Evolutionary conservation across 2,329 filamentous ascomycete species (phyloP).

Genomic region (Fonsecaea erecta): DNA sequence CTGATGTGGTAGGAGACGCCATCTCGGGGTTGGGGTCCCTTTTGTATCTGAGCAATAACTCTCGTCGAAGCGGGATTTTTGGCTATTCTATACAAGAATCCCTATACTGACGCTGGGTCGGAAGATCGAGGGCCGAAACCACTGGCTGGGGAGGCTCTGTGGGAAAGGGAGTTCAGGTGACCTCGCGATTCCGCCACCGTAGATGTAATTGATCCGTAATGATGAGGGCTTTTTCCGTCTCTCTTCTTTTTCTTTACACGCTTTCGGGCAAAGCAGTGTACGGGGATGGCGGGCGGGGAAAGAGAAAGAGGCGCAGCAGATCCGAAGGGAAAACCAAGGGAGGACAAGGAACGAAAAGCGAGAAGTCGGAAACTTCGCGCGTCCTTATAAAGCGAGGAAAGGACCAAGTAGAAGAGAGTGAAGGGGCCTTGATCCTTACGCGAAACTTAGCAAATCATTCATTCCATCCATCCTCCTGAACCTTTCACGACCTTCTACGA

Average conservation of each 20-base stretch:
- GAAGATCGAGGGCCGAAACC: conserved; percentile 3
- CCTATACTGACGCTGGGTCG: background rate
- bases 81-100: background rate
- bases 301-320: background rate
- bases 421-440: background rate
- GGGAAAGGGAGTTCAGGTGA: background rate
- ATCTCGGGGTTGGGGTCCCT: background rate
- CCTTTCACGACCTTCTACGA: background rate
- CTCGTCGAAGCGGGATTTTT: background rate
- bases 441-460: conserved; percentile 15
- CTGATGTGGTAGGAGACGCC: background rate
- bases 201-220: background rate
- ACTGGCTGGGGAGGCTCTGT: background rate
- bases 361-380: background rate
- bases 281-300: background rate
- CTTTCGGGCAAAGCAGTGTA: background rate
- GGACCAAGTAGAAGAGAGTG: background rate
- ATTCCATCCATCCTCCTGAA: conserved; percentile 8
- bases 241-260: background rate
- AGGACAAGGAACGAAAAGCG: background rate
- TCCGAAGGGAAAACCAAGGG: background rate
- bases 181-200: background rate
- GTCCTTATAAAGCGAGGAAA: background rate
- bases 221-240: background rate
- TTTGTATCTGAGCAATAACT: background rate